Percentiles rank a stretch among this genome's conserved stretches.
Conservation (phyloP, 495 filamentous ascomycete species). For the Xylaria intraflava region DNA sequence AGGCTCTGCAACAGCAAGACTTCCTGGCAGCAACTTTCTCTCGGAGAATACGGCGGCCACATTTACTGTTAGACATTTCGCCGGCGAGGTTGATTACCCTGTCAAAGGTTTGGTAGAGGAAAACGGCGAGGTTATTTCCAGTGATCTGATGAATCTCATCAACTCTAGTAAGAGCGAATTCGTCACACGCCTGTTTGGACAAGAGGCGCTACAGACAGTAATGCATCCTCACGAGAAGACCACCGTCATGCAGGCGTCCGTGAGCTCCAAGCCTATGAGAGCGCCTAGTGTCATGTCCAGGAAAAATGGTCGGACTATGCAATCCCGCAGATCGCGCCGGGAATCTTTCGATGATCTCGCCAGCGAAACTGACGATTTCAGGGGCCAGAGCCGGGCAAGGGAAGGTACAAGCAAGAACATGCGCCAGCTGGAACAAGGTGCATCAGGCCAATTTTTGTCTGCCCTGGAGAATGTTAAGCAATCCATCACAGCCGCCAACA, state of each 20-base stretch:
- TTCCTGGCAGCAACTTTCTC: conserved; percentile 76
- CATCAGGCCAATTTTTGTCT: conserved; percentile 84
- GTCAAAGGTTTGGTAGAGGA: conserved; percentile 80
- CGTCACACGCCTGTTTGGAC: conserved; percentile 81
- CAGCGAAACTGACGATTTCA: conserved; percentile 25
- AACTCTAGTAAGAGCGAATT: conserved; percentile 81
- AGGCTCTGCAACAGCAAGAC: conserved; percentile 55
- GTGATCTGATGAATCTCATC: conserved; percentile 93
- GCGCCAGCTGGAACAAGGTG: conserved; percentile 60
- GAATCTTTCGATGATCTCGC: conserved; percentile 50
- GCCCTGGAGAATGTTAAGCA: conserved; percentile 84
- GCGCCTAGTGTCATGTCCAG: conserved; percentile 87
- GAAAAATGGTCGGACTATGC: conserved; percentile 37
- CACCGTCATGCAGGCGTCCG: conserved; percentile 91
- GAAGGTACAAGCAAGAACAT: conserved; percentile 30
- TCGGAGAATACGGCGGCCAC: conserved; percentile 66
- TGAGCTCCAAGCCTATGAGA: conserved; percentile 87
- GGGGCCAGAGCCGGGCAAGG: conserved; percentile 24
- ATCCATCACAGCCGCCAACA: conserved; percentile 68
- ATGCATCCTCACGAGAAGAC: conserved; percentile 84
- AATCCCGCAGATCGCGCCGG: conserved; percentile 40
- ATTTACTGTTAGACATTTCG: conserved; percentile 91
- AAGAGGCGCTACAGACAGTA: conserved; percentile 83
- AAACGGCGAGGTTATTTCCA: conserved; percentile 92
- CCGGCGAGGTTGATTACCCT: conserved; percentile 94